These are phyloP conservation scores for Pseudoneurospora amorphoporcata DNA, from an alignment of 495 filamentous ascomycete species.

Conservation along the genomic window DNA sequence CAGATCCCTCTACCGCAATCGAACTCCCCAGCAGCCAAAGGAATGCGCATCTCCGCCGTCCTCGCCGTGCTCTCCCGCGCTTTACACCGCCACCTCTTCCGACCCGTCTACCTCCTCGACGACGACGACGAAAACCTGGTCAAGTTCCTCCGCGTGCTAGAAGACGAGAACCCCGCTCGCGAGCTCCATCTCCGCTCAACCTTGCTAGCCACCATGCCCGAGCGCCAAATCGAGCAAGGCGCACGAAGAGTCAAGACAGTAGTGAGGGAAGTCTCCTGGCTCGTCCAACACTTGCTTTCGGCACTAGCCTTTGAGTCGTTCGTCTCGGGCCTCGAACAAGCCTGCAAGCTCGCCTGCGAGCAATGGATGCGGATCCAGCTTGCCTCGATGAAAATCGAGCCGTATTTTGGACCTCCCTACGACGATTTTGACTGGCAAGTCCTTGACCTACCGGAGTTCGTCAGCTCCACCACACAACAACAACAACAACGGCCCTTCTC, in stretches of 20 bases:
- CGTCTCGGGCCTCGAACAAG: slow-evolving; percentile 20
- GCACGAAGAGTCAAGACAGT: slow-evolving; percentile 25
- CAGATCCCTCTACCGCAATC: slow-evolving; percentile 25
- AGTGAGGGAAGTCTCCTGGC: slow-evolving; percentile 27
- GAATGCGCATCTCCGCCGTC: slow-evolving; percentile 29
- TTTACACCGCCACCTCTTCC: slow-evolving; percentile 26
- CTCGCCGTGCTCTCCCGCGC: slow-evolving; percentile 26
- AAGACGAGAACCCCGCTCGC: slow-evolving; percentile 24
- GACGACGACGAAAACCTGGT: slow-evolving; percentile 23
- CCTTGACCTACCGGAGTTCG: slow-evolving; percentile 25
- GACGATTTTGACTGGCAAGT: slow-evolving; percentile 33
- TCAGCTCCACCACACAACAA: not conserved
- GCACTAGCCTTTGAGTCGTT: slow-evolving; percentile 27
- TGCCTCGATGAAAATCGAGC: slow-evolving; percentile 27
- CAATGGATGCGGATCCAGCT: slow-evolving; percentile 29
- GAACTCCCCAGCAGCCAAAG: slow-evolving; percentile 28
- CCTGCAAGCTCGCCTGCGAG: slow-evolving; percentile 23
- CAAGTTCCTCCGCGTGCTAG: slow-evolving; percentile 22
- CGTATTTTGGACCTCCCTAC: slow-evolving; percentile 29
- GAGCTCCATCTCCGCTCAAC: slow-evolving; percentile 25
- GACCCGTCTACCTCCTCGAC: slow-evolving; percentile 26
- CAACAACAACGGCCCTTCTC: not conserved
- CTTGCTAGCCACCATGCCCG: slow-evolving; percentile 19
- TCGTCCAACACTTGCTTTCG: slow-evolving; percentile 25
- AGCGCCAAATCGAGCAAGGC: slow-evolving; percentile 20